Conservation (phyloP, 192 early-diverging fungal species). For the Rhizophlyctis rosea region DNA sequence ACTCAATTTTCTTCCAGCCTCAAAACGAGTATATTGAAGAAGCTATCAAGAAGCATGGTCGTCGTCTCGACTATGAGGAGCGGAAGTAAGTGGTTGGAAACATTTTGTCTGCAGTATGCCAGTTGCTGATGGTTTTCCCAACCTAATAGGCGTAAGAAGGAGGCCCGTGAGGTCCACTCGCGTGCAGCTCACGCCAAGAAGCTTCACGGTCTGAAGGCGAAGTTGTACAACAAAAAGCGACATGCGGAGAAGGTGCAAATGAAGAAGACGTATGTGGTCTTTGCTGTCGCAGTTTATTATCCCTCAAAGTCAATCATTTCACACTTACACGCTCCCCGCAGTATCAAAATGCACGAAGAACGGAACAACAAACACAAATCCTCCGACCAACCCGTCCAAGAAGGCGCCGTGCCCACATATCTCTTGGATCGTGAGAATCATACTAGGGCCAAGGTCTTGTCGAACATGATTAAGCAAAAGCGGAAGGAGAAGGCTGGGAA, state of each 20-base stretch:
- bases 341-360: slow-evolving; percentile 97
- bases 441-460: slow-evolving; percentile 92
- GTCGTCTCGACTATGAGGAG: slow-evolving; percentile 91
- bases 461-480: slow-evolving; percentile 99
- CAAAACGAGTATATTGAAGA: slow-evolving; percentile 99
- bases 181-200: slow-evolving; percentile 90
- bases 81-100: slow-evolving; percentile 64
- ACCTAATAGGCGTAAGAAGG: slow-evolving; percentile 78
- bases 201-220: slow-evolving; percentile 96
- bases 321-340: slow-evolving; percentile 16
- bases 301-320: neutral
- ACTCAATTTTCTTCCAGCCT: slow-evolving; percentile 34
- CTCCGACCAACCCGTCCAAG: slow-evolving; percentile 82
- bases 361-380: slow-evolving; percentile 92
- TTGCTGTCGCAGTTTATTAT: neutral
- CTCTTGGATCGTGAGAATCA: slow-evolving; percentile 97
- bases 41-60: slow-evolving; percentile 94
- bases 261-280: slow-evolving; percentile 89
- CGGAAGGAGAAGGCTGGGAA: slow-evolving; percentile 99
- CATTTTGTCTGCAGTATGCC: neutral
- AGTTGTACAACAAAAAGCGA: slow-evolving; percentile 98
- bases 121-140: neutral
- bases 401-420: slow-evolving; percentile 96
- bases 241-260: slow-evolving; percentile 99
- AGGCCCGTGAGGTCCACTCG: slow-evolving; percentile 92